Evolutionary conservation across 2,329 filamentous ascomycete genomes (phyloP), one percentile per base, ranked within the genome.

Genomic region (Phaeophleospora eucalypticola): DNA sequence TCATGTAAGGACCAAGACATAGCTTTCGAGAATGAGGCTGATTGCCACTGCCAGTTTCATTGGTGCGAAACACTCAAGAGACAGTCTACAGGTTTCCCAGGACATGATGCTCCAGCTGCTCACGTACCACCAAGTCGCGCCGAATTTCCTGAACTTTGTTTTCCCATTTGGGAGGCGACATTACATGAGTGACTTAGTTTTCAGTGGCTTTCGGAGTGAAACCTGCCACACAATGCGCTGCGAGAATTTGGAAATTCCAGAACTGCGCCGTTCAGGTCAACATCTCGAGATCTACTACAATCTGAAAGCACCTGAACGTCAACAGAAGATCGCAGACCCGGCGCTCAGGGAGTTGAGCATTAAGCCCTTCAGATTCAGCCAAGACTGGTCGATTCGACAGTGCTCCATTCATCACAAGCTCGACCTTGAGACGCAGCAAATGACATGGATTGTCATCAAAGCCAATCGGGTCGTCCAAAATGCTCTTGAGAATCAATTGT

Each of bases 281-380:
- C 59, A 65, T 6, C 39, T 71, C 1, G 62, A 66, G 8, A 32
- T 72, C 4, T 68, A 68, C 43, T 73, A 72, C 48, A 72, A 60
- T 41, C 48, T 74, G 9, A 67, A 66, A 27, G 6, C 24, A 6
- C 12, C 12, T 6, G 24, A 29, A 29, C n/a, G n/a, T n/a, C n/a
- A n/a, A n/a, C n/a, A n/a, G n/a, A n/a, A n/a, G n/a, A n/a, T n/a
- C n/a, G n/a, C n/a, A n/a, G n/a, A n/a, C n/a, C n/a, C n/a, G n/a
- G n/a, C n/a, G n/a, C n/a, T n/a, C n/a, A n/a, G n/a, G n/a, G n/a
- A n/a, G n/a, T n/a, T n/a, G n/a, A 70, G 66, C 4, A 67, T 63
- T 29, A 48, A 43, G 19, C 63, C 33, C 16, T 9, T 7, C 15
- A 24, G 21, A 29, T 9, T 17, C 35, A 7, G 19, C 34, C 6